Conservation (phyloP, 2,329 filamentous ascomycete species). For the Ceratocystis papillata region DNA sequence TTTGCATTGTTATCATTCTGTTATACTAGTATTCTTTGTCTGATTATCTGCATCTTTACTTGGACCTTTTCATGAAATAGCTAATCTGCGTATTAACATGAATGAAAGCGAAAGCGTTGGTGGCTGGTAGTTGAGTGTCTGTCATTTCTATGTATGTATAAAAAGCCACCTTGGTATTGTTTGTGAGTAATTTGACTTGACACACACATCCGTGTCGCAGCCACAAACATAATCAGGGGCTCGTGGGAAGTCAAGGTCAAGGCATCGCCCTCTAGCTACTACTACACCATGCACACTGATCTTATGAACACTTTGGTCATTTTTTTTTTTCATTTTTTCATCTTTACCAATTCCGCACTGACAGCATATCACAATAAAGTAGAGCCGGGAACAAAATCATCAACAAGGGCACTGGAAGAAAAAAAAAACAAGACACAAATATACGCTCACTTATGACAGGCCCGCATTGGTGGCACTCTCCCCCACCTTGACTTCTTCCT, state of each 20-base stretch:
- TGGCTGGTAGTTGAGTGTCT: background rate
- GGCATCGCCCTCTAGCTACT: too few species aligned
- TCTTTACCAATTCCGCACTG: background rate
- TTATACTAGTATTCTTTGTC: background rate
- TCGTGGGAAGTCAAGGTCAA: background rate
- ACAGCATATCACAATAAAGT: background rate
- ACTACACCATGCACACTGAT: too few species aligned
- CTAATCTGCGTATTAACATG: background rate
- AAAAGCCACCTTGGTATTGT: background rate
- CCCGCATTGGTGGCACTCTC: constrained; percentile 49
- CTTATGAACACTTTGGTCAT: background rate
- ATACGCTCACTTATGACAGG: constrained; percentile 23
- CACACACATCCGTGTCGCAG: background rate
- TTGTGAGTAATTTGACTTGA: background rate
- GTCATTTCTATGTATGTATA: background rate
- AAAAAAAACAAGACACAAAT: background rate
- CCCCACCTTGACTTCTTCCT: constrained; percentile 50
- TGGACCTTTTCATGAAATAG: background rate
- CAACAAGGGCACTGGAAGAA: background rate
- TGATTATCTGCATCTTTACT: background rate
- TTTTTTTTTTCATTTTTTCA: background rate
- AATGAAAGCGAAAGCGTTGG: background rate
- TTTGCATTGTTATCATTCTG: background rate
- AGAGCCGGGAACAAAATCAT: background rate
- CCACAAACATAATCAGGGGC: background rate